Conservation (phyloP, 2,329 filamentous ascomycete species). For the Sporothrix phasma region DNA sequence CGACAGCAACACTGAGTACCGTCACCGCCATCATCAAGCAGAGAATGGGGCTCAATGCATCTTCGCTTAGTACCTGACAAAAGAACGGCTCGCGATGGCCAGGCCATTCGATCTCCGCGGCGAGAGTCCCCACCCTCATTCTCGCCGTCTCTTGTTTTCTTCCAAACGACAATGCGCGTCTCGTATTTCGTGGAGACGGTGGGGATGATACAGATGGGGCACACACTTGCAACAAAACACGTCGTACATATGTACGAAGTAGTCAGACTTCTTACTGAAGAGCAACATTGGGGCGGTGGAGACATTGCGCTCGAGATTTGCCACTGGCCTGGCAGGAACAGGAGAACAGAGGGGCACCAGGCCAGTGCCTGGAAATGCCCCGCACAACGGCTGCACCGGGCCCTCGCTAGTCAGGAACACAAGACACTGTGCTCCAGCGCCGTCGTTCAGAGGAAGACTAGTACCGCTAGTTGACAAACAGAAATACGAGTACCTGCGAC, state of each 20-base stretch:
- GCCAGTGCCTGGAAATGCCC: background rate
- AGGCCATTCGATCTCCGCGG: background rate
- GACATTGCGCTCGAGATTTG: background rate
- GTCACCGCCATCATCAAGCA: no score
- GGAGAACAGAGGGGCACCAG: no score
- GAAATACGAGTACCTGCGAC: no score
- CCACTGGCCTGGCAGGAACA: background rate
- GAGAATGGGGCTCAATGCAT: background rate
- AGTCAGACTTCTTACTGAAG: no score
- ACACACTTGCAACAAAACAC: background rate
- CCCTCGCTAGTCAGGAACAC: background rate
- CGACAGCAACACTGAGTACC: background rate
- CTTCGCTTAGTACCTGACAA: background rate
- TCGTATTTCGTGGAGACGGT: background rate
- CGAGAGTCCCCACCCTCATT: background rate
- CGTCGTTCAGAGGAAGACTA: no score
- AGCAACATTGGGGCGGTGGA: background rate
- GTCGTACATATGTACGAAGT: no score
- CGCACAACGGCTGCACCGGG: constrained; percentile 2
- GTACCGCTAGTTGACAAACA: no score
- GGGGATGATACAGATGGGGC: background rate
- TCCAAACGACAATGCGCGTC: background rate
- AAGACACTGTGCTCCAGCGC: no score
- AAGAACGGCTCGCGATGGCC: background rate
- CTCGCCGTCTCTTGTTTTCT: background rate